Evolutionary conservation across 2,329 filamentous ascomycete genomes (phyloP), one percentile per base, ranked within the genome.

Genomic region (Helotiales sp.): DNA sequence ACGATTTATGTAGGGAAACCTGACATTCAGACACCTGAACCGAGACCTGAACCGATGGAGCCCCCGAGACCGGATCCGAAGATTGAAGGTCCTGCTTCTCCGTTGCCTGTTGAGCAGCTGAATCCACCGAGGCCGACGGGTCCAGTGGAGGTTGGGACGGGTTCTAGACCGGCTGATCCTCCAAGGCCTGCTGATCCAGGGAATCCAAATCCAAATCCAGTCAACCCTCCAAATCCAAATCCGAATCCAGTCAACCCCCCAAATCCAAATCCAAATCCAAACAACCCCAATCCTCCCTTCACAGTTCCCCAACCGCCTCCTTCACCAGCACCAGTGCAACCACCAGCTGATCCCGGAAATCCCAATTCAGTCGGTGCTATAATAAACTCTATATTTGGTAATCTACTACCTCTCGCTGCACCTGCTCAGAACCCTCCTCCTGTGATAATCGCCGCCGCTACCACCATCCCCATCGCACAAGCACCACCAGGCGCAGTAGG

Each of bases 401-500:
- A 43, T 47, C 26, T 28, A 2, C 45, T 28, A 1, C 54, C 61
- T 30, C 61, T 28, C 45, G 40, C 50, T 17, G 7, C 30, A n/a
- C 50, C 50, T 1, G 50, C 26, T 32, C 50, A 32, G 10, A 54
- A 54, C 32, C 26, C 50, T 20, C 50, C 50, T 15, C 63, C 65
- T 4, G 22, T 62, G 1, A 57, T 55, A 13, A 68, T 68, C 49
- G 34, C 28, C 26, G 61, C 40, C 2, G 26, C 59, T 22, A 68
- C 66, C 3, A 65, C 66, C 15, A 68, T 68, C 22, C 63, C 63
- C 2, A 47, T 68, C 2, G 40, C 54, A 2, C 28, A 47, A 13
- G 66, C 66, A 10, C 66, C 66, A 2, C 32, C 63, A 7, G 66
- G 61, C 1, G 43, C 55, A 30, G 50, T 65, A 15, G 66, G 34